Evolutionary conservation across 257 asterid species (phyloP), one percentile per base, ranked within the genome.

Genomic region (Solanum chilense): DNA sequence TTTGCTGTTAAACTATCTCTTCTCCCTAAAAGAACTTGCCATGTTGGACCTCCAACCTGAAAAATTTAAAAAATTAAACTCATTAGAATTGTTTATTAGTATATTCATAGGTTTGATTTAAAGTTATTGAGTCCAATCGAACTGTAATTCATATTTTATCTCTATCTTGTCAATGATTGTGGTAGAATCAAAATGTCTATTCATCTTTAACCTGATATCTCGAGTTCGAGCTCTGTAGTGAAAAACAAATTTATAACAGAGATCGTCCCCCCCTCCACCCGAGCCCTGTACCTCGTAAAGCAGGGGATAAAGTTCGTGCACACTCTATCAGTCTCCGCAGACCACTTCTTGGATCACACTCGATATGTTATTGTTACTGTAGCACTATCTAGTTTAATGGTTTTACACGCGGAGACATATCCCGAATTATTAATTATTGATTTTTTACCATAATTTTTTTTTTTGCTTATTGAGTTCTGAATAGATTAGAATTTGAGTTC

Each of bases 31-130:
- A 76, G 87, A 35, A 89, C 91, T 49, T 64, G n/a, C 87, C 91
- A 91, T 9, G 86, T 68, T 29, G 92, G 93, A 58, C 93, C 93
- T 52, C 91, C 91, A 5, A 35, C 39, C 92, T 91, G 56, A 73
- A 21, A 70, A 18, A 0, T 69, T 1, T 1, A 27, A 0, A 27
- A 68, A 27, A 12, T 5, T 9, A 18, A 3, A 70, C 0, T 31
- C 31, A 15, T 70, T 31, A 11, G 0, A 37, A 37, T 5, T 35
- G 7, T 37, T 5, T 0, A 6, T 37, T 37, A 0, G 39, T 37
- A 6, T 37, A 37, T 6, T 37, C 0, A 69, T 0, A 29, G 5
- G 5, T 27, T 29, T 3, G 13, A 29, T 29, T 6, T 9, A 33
- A 70, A 33, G 2, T 16, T 70, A 70, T 0, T 70, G 25, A 15